Conservation (phyloP, 2,329 filamentous ascomycete species). For the Scopulariopsis brevicaulis region DNA sequence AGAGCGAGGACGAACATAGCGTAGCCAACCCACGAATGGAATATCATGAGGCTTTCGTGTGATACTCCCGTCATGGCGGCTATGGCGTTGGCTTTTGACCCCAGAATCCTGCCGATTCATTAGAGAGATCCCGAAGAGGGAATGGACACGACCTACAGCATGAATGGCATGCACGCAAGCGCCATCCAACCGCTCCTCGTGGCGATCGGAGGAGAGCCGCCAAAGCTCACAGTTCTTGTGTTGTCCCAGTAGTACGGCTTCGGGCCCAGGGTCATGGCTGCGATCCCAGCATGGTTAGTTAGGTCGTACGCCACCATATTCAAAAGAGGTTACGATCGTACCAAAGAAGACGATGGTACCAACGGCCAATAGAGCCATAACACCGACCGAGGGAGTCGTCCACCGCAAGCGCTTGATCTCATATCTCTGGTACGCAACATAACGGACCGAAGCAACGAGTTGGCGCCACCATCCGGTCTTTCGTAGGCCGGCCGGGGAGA, state of each 20-base stretch:
- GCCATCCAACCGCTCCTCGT: conserved; percentile 41
- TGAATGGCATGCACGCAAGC: conserved; percentile 36
- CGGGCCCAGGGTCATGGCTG: conserved; percentile 34
- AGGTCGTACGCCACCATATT: background rate
- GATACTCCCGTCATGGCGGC: conserved; percentile 40
- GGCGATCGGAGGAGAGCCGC: conserved; percentile 39
- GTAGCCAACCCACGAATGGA: conserved; percentile 41
- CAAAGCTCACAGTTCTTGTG: conserved; percentile 22
- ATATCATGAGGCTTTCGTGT: conserved; percentile 45
- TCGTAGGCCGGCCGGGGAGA: conserved; percentile 15
- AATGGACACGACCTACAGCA: conserved; percentile 20
- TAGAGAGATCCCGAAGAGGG: background rate
- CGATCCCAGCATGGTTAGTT: background rate
- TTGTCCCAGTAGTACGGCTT: conserved; percentile 45
- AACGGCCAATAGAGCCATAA: conserved; percentile 23
- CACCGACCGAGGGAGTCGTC: conserved; percentile 31
- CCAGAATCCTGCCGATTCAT: conserved; percentile 22
- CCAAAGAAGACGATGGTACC: conserved; percentile 34
- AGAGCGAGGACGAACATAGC: conserved; percentile 44
- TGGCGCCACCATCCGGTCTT: conserved; percentile 19
- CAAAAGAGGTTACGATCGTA: conserved; percentile 3
- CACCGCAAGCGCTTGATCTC: conserved; percentile 16
- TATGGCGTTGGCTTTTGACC: conserved; percentile 44
- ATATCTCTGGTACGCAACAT: conserved; percentile 10
- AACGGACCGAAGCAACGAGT: conserved; percentile 18